A percentile compares a stretch with the other conserved stretches of the same genome.
These are phyloP conservation scores for Globisporangium cystogenes DNA, from an alignment of 352 stramenopile species.

Conservation along the genomic window DNA sequence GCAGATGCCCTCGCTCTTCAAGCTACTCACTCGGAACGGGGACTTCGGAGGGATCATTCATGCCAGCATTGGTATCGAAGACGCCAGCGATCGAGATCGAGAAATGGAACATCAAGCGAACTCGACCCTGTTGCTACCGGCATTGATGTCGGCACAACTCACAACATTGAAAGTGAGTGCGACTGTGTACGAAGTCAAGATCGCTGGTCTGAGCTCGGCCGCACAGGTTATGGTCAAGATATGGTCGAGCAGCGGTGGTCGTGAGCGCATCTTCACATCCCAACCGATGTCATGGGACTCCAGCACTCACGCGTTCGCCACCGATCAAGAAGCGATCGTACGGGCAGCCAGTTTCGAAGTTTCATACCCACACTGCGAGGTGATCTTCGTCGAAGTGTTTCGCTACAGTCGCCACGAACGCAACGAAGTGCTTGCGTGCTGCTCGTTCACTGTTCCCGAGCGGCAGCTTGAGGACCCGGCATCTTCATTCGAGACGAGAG, in stretches of 20 bases:
- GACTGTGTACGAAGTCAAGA: neutral
- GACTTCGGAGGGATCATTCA: slow-evolving; percentile 1
- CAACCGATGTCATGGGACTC: neutral
- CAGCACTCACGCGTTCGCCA: neutral
- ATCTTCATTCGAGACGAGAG: neutral
- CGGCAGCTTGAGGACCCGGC: neutral
- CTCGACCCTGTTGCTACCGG: neutral
- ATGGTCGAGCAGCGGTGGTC: slow-evolving; percentile 10
- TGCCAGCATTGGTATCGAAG: neutral
- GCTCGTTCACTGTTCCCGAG: slow-evolving; percentile 2
- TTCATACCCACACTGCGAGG: neutral
- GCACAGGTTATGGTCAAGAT: slow-evolving; percentile 2
- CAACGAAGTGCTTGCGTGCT: slow-evolving; percentile 4
- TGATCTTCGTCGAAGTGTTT: slow-evolving; percentile 11
- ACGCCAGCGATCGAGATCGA: neutral
- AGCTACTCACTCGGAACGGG: slow-evolving; percentile 1
- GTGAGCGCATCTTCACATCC: neutral
- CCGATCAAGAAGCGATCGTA: neutral
- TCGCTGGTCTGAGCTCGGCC: neutral
- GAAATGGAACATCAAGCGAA: neutral
- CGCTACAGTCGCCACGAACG: slow-evolving; percentile 10
- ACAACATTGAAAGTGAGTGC: neutral
- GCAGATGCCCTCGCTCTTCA: slow-evolving; percentile 2
- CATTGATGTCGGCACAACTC: too few relatives aligned
- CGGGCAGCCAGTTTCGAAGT: neutral